phyloP scores from a whole-genome alignment of 1,139 yeast species.

The Diutina rugosa region DNA sequence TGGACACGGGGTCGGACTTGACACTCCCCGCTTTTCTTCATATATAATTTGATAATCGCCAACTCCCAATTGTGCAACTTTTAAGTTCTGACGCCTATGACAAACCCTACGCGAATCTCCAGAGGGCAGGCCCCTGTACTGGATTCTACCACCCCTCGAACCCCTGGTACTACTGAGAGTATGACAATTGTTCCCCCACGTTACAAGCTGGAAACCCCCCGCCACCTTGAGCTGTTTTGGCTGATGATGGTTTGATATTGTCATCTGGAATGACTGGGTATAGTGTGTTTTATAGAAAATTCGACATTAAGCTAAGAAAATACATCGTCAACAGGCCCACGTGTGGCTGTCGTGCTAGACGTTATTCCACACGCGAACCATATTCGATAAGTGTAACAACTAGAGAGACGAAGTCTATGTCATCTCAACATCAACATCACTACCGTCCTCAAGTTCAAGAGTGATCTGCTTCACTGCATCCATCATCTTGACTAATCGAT shows the following conservation, averaged over 20 bases:
- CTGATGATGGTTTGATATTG: not conserved
- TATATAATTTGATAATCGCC: not conserved
- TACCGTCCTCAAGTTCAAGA: not conserved
- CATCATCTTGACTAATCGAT: not conserved
- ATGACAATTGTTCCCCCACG: not conserved
- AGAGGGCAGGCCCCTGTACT: not conserved
- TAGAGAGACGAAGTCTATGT: not conserved
- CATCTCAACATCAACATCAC: not conserved
- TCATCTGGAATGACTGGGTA: not conserved
- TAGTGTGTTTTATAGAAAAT: not conserved
- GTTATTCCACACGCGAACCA: not conserved
- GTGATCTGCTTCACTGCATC: not conserved
- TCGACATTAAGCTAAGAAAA: not conserved
- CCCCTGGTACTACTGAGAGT: not conserved
- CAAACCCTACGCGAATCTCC: not conserved
- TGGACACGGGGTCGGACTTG: slow-evolving; percentile 1
- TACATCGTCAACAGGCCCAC: not conserved
- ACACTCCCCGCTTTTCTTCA: not conserved
- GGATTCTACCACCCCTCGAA: not conserved
- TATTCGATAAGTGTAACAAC: not conserved
- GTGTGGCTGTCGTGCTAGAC: not conserved
- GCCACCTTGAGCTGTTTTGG: slow-evolving; percentile 1
- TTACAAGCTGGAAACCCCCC: not conserved
- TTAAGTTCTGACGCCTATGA: too few species aligned
- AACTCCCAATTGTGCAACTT: not conserved